Conservation (phyloP, 1,284 basidiomycete genomes). For the Schizopora paradoxa region DNA sequence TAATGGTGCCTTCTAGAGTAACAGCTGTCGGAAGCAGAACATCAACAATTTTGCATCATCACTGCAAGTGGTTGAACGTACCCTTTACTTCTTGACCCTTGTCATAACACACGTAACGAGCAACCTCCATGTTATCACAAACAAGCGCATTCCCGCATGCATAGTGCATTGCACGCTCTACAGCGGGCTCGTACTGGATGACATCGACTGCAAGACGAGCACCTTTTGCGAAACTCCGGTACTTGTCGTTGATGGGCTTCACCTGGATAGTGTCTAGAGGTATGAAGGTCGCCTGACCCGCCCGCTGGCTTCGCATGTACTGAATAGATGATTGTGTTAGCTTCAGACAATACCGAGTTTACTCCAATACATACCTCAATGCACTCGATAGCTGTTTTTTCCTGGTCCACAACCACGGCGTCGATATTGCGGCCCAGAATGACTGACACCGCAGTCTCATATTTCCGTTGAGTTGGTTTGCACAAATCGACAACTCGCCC, state of each 20-base stretch:
- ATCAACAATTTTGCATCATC: constrained; percentile 4
- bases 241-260: constrained; percentile 92
- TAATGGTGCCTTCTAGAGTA: constrained; percentile 93
- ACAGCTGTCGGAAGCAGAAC: constrained; percentile 57
- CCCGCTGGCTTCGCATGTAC: constrained; percentile 94
- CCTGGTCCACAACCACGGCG: constrained; percentile 92
- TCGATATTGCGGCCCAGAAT: constrained; percentile 94
- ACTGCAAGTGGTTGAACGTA: constrained; percentile 30
- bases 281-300: constrained; percentile 94
- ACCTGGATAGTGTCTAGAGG: constrained; percentile 95
- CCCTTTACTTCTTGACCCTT: constrained; percentile 95
- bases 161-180: constrained; percentile 93
- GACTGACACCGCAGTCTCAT: constrained; percentile 92
- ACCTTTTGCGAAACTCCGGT: constrained; percentile 86
- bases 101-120: constrained; percentile 87
- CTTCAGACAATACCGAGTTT: background rate
- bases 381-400: constrained; percentile 96
- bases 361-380: constrained; percentile 63
- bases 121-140: constrained; percentile 92
- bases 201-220: constrained; percentile 94
- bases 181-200: constrained; percentile 79
- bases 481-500: constrained; percentile 91
- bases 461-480: constrained; percentile 90
- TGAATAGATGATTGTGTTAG: constrained; percentile 29
- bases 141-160: constrained; percentile 94